Base-by-base conservation (phyloP, 2,329 filamentous ascomycete species). In the Ophiostoma novo-ulmi region DNA sequence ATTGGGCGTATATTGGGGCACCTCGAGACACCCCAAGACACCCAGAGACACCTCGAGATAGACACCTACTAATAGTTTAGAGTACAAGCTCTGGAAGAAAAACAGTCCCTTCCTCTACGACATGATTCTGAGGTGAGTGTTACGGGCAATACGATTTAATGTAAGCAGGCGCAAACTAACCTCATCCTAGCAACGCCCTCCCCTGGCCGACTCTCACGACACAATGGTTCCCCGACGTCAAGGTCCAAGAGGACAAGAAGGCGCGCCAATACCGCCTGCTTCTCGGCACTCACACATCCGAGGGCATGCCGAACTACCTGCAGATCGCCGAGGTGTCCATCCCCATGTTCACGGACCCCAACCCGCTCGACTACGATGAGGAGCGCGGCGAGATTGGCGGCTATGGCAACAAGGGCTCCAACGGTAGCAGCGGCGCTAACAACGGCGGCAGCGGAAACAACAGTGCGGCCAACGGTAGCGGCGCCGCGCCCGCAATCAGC, bases 51-150 rank as follows among this genome's bases (percentile, higher is more conserved):
- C 2, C 22, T 31, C 1, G 13, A 55, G 8, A 22, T 7, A 22
- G n/a, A 61, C 26, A 61, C 14, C 26, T 63, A 63, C 58, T 63
- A 14, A 63, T 26, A 17, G 26, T 8, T 35, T 35, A 93, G 95
- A 99, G 80, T 99, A 99, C 87, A 99, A 99, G 81, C 97, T 94
- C 75, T 99, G 95, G 95, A 99, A 99, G 86, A 99, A 99, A 85
- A 99, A 99, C 81, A 93, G 92, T 74, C 94, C 95, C 3, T 98
- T 98, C 78, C 90, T 99, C 76, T 99, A 99, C 80, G 95, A 99
- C 80, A 92, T 97, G 88, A 95, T 99, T 75, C 85, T 98, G 74
- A 94, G 89, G 89, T 89, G 48, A 35, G 71, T 73, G 26, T 26
- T 17, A 13, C 58, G 58, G 14, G 35, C 55, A 39, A 55, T 3